phyloP scores from a whole-genome alignment of 2,329 filamentous ascomycete genomes.

The Alternaria hordeiaustralica region DNA sequence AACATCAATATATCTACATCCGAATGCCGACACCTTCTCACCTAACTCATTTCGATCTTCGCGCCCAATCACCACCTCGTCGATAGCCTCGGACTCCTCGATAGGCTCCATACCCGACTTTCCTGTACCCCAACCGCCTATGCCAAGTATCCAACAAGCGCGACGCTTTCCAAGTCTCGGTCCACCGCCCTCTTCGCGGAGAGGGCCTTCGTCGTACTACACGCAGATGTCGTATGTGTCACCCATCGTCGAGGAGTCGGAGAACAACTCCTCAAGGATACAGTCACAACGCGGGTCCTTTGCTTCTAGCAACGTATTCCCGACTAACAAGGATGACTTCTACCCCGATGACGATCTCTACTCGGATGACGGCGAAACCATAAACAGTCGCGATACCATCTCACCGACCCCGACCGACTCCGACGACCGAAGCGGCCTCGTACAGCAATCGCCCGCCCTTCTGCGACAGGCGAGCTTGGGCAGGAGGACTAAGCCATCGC shows the following conservation, averaged over 20 bases:
- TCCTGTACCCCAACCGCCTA: conserved; percentile 45
- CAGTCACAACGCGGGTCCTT: conserved; percentile 52
- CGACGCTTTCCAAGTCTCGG: conserved; percentile 53
- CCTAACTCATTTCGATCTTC: conserved; percentile 37
- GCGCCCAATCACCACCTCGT: conserved; percentile 48
- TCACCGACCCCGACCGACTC: conserved; percentile 40
- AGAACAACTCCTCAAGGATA: conserved; percentile 53
- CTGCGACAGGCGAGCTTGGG: conserved; percentile 57
- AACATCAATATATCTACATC: conserved; percentile 29
- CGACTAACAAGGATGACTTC: conserved; percentile 49
- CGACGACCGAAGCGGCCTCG: conserved; percentile 48
- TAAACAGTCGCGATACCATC: conserved; percentile 37
- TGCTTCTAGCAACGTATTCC: conserved; percentile 58
- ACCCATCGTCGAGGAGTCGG: conserved; percentile 58
- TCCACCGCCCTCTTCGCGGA: conserved; percentile 56
- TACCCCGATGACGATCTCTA: conserved; percentile 48
- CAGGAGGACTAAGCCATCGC: conserved; percentile 54
- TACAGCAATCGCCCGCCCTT: conserved; percentile 40
- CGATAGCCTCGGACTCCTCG: conserved; percentile 50
- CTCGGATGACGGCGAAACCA: conserved; percentile 50
- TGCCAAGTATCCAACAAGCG: conserved; percentile 42
- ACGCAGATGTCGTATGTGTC: conserved; percentile 56
- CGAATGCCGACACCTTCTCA: conserved; percentile 44
- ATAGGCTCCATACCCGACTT: conserved; percentile 52
- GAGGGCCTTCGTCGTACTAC: conserved; percentile 58